phyloP scores from a whole-genome alignment of 2,329 filamentous ascomycete species.

The Leptodontidium sp. region DNA sequence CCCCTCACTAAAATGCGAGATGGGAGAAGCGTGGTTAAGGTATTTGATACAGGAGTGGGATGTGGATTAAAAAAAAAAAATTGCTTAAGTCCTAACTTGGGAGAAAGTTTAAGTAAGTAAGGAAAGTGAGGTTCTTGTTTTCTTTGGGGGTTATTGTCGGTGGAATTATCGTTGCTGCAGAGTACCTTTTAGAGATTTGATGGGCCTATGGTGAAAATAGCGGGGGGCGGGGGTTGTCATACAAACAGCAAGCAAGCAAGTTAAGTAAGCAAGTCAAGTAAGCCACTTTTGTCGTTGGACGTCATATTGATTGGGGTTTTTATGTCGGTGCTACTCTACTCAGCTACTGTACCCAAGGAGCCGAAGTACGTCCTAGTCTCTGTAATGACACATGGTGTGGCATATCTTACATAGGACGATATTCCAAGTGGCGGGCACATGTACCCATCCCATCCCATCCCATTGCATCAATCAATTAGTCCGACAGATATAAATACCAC shows the following conservation, averaged over 20 bases:
- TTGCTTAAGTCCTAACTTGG: too few relatives aligned
- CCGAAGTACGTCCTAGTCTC: constrained; percentile 12
- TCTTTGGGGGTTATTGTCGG: not conserved
- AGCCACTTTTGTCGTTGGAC: not conserved
- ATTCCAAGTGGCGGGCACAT: constrained; percentile 9
- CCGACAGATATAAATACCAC: not conserved
- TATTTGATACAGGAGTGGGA: too few relatives aligned
- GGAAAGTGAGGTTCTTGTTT: too few relatives aligned
- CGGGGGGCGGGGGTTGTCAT: constrained; percentile 5
- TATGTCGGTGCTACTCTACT: constrained; percentile 3
- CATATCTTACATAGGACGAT: too few relatives aligned
- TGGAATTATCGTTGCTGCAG: not conserved
- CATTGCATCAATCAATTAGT: not conserved
- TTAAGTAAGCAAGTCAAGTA: not conserved
- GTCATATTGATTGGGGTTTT: not conserved
- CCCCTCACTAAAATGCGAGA: too few relatives aligned
- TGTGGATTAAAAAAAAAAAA: too few relatives aligned
- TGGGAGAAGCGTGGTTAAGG: too few relatives aligned
- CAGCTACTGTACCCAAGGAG: not conserved
- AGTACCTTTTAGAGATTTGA: not conserved
- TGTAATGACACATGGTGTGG: too few relatives aligned
- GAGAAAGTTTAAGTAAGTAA: too few relatives aligned
- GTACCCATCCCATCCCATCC: too few relatives aligned
- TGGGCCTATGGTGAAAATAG: not conserved
- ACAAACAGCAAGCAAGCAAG: not conserved